phyloP scores from a whole-genome alignment of 148 eudicot species.

The Beta vulgaris region DNA sequence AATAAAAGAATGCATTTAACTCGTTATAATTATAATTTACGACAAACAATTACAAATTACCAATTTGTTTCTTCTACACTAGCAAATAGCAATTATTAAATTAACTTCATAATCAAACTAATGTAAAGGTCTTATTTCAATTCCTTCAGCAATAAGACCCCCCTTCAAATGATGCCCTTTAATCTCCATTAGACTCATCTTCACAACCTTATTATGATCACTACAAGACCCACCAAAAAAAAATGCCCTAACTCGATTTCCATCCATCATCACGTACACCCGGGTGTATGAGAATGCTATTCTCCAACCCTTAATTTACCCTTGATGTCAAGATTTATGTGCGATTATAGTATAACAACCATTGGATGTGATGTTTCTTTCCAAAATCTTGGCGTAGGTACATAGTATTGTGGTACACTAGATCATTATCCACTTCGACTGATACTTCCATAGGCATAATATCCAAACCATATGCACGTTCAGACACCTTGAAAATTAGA shows the following conservation, averaged over 20 bases:
- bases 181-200: constrained; percentile 60
- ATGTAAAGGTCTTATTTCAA: constrained; percentile 57
- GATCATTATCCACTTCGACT: constrained; percentile 34
- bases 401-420: constrained; percentile 25
- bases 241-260: constrained; percentile 68
- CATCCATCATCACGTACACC: constrained; percentile 53
- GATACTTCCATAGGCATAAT: constrained; percentile 43
- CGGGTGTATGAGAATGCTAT: constrained; percentile 5
- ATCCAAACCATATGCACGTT: constrained; percentile 57
- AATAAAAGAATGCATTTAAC: too few species aligned
- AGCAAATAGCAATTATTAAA: background rate
- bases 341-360: constrained; percentile 25
- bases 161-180: constrained; percentile 73
- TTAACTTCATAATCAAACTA: background rate
- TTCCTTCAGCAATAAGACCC: constrained; percentile 65
- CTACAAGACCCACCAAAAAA: constrained; percentile 25
- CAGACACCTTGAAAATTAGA: constrained; percentile 40
- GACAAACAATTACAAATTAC: too few species aligned
- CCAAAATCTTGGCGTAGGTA: constrained; percentile 23
- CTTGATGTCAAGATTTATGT: constrained; percentile 19
- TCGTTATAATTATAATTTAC: too few species aligned
- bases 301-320: constrained; percentile 17
- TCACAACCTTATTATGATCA: constrained; percentile 38
- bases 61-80: too few species aligned
- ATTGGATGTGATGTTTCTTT: constrained; percentile 16